These are phyloP conservation scores for Pichia sp. DNA, from an alignment of 1,139 yeast genomes.

Conservation along the genomic window DNA sequence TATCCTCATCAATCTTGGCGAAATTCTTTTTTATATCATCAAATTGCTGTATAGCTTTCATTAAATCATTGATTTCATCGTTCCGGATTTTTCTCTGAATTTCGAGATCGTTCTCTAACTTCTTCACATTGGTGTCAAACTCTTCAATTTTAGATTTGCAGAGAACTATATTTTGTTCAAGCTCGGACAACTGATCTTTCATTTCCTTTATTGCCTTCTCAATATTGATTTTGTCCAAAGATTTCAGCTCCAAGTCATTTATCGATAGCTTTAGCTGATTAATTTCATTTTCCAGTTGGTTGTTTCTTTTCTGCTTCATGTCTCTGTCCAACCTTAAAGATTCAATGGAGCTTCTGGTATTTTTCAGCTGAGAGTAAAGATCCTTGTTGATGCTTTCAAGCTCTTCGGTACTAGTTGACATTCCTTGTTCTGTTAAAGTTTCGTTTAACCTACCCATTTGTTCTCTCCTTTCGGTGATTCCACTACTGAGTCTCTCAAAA, in stretches of 20 bases:
- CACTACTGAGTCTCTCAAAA: background rate
- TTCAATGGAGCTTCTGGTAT: slow-evolving; percentile 42
- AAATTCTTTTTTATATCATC: slow-evolving; percentile 17
- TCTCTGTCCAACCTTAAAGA: slow-evolving; percentile 49
- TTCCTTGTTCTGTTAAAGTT: slow-evolving; percentile 13
- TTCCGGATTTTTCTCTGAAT: slow-evolving; percentile 21
- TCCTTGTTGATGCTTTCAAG: slow-evolving; percentile 48
- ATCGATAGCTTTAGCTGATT: slow-evolving; percentile 56
- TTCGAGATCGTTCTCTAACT: slow-evolving; percentile 17
- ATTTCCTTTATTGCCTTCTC: slow-evolving; percentile 34
- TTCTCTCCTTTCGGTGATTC: slow-evolving; percentile 12
- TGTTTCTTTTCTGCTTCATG: slow-evolving; percentile 42
- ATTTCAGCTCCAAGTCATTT: slow-evolving; percentile 49
- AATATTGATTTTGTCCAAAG: slow-evolving; percentile 40
- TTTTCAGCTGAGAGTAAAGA: slow-evolving; percentile 39
- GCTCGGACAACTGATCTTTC: slow-evolving; percentile 26
- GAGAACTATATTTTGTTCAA: slow-evolving; percentile 24
- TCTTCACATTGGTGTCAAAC: slow-evolving; percentile 13
- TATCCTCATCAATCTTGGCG: slow-evolving; percentile 19
- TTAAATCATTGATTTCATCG: slow-evolving; percentile 12
- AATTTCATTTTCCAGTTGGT: slow-evolving; percentile 47
- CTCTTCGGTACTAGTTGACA: slow-evolving; percentile 37
- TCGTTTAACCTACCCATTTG: slow-evolving; percentile 13
- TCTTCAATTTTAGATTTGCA: background rate
- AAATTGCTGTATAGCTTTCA: slow-evolving; percentile 16